Conservation (phyloP, 1,139 yeast genomes). For the Protomyces macrosporus region DNA sequence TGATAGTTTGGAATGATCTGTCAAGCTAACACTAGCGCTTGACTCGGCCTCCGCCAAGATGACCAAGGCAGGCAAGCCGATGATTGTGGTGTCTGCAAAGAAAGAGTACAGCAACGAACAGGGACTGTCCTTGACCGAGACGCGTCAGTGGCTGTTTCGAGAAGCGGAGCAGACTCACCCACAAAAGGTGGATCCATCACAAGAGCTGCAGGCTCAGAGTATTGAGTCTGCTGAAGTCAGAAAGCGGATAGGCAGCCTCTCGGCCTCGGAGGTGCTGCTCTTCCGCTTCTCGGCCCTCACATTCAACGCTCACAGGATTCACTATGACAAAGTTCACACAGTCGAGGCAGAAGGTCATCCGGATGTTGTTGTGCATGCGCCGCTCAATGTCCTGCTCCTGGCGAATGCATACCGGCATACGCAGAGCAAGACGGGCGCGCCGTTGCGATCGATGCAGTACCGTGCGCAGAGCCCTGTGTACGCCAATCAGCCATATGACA, state of each 20-base stretch:
- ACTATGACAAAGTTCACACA: conserved; percentile 57
- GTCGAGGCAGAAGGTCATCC: conserved; percentile 53
- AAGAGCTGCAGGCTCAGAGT: neutral
- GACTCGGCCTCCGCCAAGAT: conserved; percentile 31
- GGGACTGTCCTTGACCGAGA: conserved; percentile 20
- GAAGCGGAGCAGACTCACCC: conserved; percentile 20
- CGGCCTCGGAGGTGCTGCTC: conserved; percentile 35
- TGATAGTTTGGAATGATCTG: neutral
- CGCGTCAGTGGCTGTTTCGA: conserved; percentile 15
- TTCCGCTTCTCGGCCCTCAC: conserved; percentile 67
- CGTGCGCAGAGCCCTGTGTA: conserved; percentile 12
- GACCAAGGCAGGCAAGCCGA: conserved; percentile 29
- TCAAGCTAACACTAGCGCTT: neutral
- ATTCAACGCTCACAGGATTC: conserved; percentile 75
- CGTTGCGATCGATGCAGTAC: neutral
- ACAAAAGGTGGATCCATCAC: no score
- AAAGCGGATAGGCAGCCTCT: conserved; percentile 4
- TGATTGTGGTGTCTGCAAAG: conserved; percentile 38
- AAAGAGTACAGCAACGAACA: conserved; percentile 32
- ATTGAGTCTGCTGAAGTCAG: neutral
- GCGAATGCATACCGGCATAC: neutral
- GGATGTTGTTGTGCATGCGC: conserved; percentile 69
- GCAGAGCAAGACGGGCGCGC: neutral
- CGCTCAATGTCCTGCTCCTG: conserved; percentile 42
- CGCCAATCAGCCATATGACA: conserved; percentile 4